Evolutionary conservation across 805 yeast species (phyloP), one percentile per base, ranked within the genome.

Genomic region (Sungouiella blattae): DNA sequence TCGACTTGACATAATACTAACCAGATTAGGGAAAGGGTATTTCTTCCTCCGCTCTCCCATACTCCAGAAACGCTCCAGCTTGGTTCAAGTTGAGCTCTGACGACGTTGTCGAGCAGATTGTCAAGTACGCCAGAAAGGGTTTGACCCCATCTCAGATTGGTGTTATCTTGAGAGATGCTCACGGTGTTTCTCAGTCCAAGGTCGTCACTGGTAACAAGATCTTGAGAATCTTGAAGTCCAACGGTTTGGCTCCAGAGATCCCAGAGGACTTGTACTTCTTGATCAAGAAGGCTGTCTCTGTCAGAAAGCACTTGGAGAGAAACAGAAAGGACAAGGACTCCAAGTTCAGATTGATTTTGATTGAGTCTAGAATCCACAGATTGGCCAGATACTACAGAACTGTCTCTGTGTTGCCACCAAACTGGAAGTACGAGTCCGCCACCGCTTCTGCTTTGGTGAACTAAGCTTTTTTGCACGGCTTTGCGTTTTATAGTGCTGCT

Each of bases 311-410:
- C 78, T 84, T 93, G 71, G 99, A 93, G 80, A 87, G 94, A 78
- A 93, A 93, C 97, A 89, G 99, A 87, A 93, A 93, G 84, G 99
- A 93, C 79, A 91, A 93, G 83, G 99, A 93, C 78, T 93, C 98
- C 62, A 93, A 93, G 80, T 93, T 93, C 95, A 87, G 99, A 84
- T 87, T 93, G 69, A 93, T 93, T 93, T 84, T 93, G 75, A 89
- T 93, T 73, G 99, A 93, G 80, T 91, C 98, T 55, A 89, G 99
- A 88, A 93, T 93, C 80, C 99, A 93, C 95, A 91, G 99, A 84
- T 86, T 93, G 71, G 96, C 98, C 60, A 87, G 99, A 80, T 93
- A 93, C 94, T 93, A 93, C 96, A 91, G 96, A 87, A 87, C 96
- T 63, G 96, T 87, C 63, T 79, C 95, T 67, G 98, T 93, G 64